A percentile compares a stretch with the other conserved stretches of the same genome.
Evolutionary conservation across 2,329 filamentous ascomycete genomes (phyloP).

Genomic region (Phyllosticta capitalensis): DNA sequence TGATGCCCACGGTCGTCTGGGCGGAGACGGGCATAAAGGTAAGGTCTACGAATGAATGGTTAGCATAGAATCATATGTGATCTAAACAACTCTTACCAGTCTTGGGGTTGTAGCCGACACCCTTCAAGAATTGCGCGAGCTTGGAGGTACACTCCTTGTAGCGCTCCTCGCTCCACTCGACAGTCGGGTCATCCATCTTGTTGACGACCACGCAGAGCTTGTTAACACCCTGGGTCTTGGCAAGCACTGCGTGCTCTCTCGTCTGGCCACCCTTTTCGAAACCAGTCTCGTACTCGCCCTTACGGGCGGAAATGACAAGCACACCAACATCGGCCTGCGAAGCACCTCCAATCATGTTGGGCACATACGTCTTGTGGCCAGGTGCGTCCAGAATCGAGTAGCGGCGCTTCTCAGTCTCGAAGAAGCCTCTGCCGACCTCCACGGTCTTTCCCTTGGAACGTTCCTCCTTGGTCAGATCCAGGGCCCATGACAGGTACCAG

Average conservation of each 20-base stretch:
- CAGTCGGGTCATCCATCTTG: slow-evolving; percentile 98
- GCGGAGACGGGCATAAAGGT: slow-evolving; percentile 95
- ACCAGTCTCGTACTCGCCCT: slow-evolving; percentile 97
- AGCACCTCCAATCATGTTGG: slow-evolving; percentile 94
- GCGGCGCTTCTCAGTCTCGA: slow-evolving; percentile 90
- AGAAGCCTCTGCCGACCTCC: slow-evolving; percentile 89
- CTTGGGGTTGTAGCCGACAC: slow-evolving; percentile 88
- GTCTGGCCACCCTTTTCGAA: slow-evolving; percentile 97
- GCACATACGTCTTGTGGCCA: slow-evolving; percentile 95
- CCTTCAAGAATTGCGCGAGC: slow-evolving; percentile 78
- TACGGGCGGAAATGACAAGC: slow-evolving; percentile 89
- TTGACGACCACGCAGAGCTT: slow-evolving; percentile 92
- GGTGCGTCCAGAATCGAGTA: slow-evolving; percentile 97
- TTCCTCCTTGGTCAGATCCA: slow-evolving; percentile 96
- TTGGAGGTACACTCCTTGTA: slow-evolving; percentile 92
- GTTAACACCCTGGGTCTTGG: slow-evolving; percentile 96
- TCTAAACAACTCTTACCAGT: slow-evolving; percentile 30
- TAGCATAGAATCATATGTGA: neutral
- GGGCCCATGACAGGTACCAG: slow-evolving; percentile 97
- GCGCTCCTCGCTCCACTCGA: slow-evolving; percentile 87
- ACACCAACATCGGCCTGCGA: slow-evolving; percentile 60
- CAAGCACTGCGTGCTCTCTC: slow-evolving; percentile 92
- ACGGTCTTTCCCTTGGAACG: slow-evolving; percentile 95
- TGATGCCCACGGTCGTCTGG: slow-evolving; percentile 77
- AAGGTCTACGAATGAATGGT: slow-evolving; percentile 59